These are phyloP conservation scores for Syncephalastrum monosporum DNA, from an alignment of 371 early-diverging fungal genomes.

Conservation along the genomic window DNA sequence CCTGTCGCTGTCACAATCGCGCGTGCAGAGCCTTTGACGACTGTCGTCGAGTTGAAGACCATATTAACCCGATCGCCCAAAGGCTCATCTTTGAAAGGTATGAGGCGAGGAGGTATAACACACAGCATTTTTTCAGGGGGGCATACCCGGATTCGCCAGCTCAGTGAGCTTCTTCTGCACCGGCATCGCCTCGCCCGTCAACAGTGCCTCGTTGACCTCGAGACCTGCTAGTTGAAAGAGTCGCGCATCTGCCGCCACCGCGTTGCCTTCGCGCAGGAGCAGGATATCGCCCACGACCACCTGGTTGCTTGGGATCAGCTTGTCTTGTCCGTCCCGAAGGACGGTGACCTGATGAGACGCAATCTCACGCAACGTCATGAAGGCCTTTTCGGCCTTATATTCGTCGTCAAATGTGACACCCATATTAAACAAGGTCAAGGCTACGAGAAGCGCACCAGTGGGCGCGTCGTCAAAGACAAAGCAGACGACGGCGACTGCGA, in stretches of 20 bases:
- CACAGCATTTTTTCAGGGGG: background rate
- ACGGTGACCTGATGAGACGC: slow-evolving; percentile 69
- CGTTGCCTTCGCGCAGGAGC: slow-evolving; percentile 83
- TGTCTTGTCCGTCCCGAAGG: slow-evolving; percentile 73
- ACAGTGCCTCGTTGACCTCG: slow-evolving; percentile 81
- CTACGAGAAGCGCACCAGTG: slow-evolving; percentile 67
- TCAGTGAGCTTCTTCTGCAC: slow-evolving; percentile 56
- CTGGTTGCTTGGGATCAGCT: slow-evolving; percentile 63
- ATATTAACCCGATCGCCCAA: slow-evolving; percentile 76
- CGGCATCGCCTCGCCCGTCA: slow-evolving; percentile 85
- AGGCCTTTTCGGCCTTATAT: slow-evolving; percentile 84
- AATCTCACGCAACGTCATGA: slow-evolving; percentile 82
- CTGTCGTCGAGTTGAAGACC: slow-evolving; percentile 73
- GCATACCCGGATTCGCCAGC: slow-evolving; percentile 26
- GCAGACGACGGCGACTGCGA: slow-evolving; percentile 63
- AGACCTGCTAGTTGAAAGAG: slow-evolving; percentile 80
- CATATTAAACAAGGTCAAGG: slow-evolving; percentile 77
- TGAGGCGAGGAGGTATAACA: background rate
- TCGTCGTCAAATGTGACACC: slow-evolving; percentile 87
- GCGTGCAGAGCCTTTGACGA: slow-evolving; percentile 74
- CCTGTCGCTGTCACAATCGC: slow-evolving; percentile 78
- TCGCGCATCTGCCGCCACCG: slow-evolving; percentile 85
- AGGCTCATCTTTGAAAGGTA: slow-evolving; percentile 32
- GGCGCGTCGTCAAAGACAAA: slow-evolving; percentile 61
- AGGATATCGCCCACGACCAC: slow-evolving; percentile 90